phyloP scores from a whole-genome alignment of 2,329 filamentous ascomycete species.

The Fusarium equiseti region DNA sequence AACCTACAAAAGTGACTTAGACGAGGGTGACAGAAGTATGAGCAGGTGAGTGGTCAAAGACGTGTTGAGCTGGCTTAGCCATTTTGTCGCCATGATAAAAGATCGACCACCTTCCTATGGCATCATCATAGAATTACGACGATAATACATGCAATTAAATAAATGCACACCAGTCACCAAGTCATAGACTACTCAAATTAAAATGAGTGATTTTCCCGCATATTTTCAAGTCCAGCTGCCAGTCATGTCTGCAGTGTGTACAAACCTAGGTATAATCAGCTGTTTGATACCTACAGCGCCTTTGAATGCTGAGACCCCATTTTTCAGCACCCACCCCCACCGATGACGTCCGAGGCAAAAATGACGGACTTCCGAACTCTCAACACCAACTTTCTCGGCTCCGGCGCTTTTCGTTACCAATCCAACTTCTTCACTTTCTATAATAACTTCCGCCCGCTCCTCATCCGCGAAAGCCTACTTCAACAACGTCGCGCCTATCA shows the following conservation, averaged over 20 bases:
- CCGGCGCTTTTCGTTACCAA: slow-evolving; percentile 24
- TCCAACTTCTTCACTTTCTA: slow-evolving; percentile 20
- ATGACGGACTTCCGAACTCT: slow-evolving; percentile 45
- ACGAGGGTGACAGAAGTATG: not conserved
- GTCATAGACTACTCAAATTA: not conserved
- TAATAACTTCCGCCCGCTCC: not conserved
- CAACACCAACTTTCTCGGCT: slow-evolving; percentile 42
- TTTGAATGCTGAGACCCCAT: not conserved
- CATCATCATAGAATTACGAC: no score
- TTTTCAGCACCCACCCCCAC: slow-evolving; percentile 17
- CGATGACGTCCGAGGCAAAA: slow-evolving; percentile 53
- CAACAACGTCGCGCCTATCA: not conserved
- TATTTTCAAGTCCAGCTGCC: not conserved
- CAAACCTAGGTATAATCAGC: not conserved
- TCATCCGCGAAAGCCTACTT: accelerated
- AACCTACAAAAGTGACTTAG: not conserved
- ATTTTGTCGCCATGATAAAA: not conserved
- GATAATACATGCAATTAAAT: not conserved
- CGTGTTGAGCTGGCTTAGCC: accelerated
- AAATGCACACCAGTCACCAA: not conserved
- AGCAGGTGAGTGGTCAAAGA: accelerated
- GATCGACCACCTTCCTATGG: no score
- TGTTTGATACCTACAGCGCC: not conserved
- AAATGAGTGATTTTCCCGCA: not conserved
- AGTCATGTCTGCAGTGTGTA: not conserved